Evolutionary conservation across 306 rosid species (phyloP).

Genomic region (Vigna hirtella): DNA sequence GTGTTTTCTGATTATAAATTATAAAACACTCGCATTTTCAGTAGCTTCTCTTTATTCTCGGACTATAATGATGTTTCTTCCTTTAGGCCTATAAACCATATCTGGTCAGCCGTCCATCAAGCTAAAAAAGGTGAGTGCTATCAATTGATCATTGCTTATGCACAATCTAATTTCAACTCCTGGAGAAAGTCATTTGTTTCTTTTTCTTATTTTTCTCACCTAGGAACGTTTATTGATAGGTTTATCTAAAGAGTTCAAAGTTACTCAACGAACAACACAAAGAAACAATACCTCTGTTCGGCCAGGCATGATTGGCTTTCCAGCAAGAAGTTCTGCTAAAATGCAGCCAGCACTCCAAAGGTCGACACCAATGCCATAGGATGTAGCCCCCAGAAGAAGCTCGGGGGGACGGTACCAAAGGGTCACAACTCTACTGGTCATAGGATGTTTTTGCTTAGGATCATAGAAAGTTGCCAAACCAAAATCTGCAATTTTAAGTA

Average conservation of each 20-base stretch:
- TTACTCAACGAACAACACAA: conserved; percentile 32
- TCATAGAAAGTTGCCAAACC: conserved; percentile 81
- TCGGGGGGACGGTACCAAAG: conserved; percentile 98
- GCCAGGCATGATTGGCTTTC: conserved; percentile 96
- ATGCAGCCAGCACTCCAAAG: conserved; percentile 99
- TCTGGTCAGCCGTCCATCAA: background rate
- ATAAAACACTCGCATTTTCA: background rate
- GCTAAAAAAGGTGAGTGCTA: background rate
- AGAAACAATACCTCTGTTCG: conserved; percentile 78
- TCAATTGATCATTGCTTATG: background rate
- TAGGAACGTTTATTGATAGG: too few relatives aligned
- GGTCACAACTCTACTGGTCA: conserved; percentile 96
- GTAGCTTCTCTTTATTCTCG: conserved; percentile 26
- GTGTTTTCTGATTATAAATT: background rate
- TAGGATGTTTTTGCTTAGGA: conserved; percentile 67
- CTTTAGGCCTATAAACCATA: conserved; percentile 1
- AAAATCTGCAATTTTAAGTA: conserved; percentile 89
- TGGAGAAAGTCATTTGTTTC: too few relatives aligned
- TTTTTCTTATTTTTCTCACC: too few relatives aligned
- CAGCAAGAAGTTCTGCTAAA: conserved; percentile 86
- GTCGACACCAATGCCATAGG: conserved; percentile 74
- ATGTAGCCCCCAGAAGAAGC: conserved; percentile 89
- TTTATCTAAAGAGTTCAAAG: background rate
- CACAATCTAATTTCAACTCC: too few relatives aligned
- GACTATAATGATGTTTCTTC: conserved; percentile 6